phyloP scores from a whole-genome alignment of 2,329 filamentous ascomycete genomes.

The Hortaea sp. region DNA sequence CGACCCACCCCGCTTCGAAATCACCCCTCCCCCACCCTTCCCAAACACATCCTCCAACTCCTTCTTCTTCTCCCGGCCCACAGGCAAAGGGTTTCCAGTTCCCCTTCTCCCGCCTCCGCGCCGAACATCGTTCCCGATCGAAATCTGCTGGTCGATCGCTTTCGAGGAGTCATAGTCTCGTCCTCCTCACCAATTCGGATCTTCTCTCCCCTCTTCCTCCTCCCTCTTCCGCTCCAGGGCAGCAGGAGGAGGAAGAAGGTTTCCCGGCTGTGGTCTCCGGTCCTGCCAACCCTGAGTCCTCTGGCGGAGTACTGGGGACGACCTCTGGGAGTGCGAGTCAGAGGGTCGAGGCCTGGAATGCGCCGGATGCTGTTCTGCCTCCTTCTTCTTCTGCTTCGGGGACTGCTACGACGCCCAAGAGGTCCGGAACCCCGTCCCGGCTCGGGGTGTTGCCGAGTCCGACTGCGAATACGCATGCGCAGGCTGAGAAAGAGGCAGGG shows the following conservation, averaged over 20 bases:
- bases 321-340: background rate
- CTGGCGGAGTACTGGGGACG: too few species aligned
- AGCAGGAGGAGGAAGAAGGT: background rate
- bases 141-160: slow-evolving; percentile 1
- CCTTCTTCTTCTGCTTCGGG: too few species aligned
- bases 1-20: background rate
- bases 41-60: too few species aligned
- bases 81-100: background rate
- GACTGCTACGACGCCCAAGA: slow-evolving; percentile 6
- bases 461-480: slow-evolving; percentile 4
- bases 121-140: slow-evolving; percentile 1
- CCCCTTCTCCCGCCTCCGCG: slow-evolving; percentile 6
- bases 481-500: too few species aligned
- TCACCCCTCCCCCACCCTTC: background rate
- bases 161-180: slow-evolving; percentile 1
- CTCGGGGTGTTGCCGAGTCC: slow-evolving; percentile 23
- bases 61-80: background rate
- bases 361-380: slow-evolving; percentile 10
- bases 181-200: background rate
- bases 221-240: too few species aligned
- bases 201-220: background rate
- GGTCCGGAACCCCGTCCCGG: slow-evolving; percentile 6
- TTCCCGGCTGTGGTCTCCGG: background rate
- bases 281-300: background rate
- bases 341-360: slow-evolving; percentile 16